phyloP scores from a whole-genome alignment of 176 grass and related monocot species.

The Zoysia japonica region DNA sequence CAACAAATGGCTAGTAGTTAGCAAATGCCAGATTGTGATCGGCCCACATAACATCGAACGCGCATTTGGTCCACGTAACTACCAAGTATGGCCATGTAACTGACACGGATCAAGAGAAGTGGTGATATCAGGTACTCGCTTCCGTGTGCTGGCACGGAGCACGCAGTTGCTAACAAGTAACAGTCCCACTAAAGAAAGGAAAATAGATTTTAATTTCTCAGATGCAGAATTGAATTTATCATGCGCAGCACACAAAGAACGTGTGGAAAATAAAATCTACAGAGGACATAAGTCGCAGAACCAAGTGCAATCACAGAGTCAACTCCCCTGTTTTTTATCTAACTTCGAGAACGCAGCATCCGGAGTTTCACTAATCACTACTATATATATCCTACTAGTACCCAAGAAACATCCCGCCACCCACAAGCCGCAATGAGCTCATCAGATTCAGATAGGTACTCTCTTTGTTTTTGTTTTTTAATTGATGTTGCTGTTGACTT shows the following conservation, averaged over 20 bases:
- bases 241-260: background rate
- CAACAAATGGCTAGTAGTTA: background rate
- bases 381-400: background rate
- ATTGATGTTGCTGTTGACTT: no score
- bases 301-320: background rate
- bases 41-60: background rate
- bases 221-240: background rate
- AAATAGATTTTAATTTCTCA: no score
- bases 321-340: background rate
- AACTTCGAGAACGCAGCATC: conserved; percentile 15
- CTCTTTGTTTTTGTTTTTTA: no score
- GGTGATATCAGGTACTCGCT: background rate
- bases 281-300: background rate
- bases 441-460: background rate
- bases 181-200: no score
- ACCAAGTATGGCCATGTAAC: background rate
- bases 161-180: no score
- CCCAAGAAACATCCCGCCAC: background rate
- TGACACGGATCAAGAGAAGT: background rate
- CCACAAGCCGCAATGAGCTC: background rate
- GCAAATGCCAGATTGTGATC: background rate
- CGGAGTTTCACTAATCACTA: no score
- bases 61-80: background rate
- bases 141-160: no score
- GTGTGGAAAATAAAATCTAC: background rate